phyloP scores from a whole-genome alignment of 1,139 yeast species.

The Magnusiomyces clavatus region DNA sequence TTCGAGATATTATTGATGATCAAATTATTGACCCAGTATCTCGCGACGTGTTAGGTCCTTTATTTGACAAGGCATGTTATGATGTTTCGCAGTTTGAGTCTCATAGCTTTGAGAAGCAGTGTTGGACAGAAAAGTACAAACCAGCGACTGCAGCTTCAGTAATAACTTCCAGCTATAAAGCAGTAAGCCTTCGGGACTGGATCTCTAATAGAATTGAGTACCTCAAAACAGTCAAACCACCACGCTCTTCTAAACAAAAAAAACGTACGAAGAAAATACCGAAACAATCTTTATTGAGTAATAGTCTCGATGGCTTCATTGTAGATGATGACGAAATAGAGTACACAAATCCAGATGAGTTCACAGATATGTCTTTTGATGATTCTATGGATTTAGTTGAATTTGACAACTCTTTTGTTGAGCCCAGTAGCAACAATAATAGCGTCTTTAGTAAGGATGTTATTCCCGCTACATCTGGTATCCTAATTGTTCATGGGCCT shows the following conservation, averaged over 20 bases:
- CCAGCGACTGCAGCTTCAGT: conserved; percentile 10
- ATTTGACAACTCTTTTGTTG: no score
- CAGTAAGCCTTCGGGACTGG: conserved; percentile 19
- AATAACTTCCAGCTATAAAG: conserved; percentile 14
- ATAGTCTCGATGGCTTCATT: conserved; percentile 40
- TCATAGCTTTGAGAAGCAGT: conserved; percentile 1
- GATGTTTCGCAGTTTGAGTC: conserved; percentile 4
- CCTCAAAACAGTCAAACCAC: conserved; percentile 6
- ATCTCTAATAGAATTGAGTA: conserved; percentile 15
- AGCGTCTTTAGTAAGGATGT: conserved; percentile 8
- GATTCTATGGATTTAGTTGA: no score
- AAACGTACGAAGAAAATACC: conserved; percentile 17
- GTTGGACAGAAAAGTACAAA: conserved; percentile 12
- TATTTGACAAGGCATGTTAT: conserved; percentile 3
- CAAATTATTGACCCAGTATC: conserved; percentile 1
- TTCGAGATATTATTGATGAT: background rate
- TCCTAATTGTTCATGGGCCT: conserved; percentile 60
- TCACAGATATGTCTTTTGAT: no score
- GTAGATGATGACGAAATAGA: conserved; percentile 31
- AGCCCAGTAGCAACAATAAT: no score
- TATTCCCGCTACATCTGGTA: conserved; percentile 13
- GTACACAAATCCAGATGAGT: no score
- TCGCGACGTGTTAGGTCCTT: background rate
- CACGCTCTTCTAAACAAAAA: conserved; percentile 7
- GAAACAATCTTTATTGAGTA: conserved; percentile 10